Conservation (phyloP, 1,139 yeast genomes). For the Zygosaccharomyces sapae region DNA sequence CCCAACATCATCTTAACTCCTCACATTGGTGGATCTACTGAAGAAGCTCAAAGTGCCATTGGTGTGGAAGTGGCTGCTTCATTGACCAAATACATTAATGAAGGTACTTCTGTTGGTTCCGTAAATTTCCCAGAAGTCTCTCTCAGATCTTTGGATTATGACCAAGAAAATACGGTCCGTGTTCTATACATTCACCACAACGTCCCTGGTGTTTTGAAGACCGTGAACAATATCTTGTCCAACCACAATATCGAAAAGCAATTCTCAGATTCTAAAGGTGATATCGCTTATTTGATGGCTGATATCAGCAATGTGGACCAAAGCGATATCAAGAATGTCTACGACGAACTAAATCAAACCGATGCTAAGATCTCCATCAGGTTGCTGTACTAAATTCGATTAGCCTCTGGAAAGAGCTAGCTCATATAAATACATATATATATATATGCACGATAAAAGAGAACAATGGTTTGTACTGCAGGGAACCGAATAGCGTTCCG, state of each 20-base stretch:
- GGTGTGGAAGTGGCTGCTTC: constrained; percentile 92
- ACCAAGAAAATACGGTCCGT: constrained; percentile 84
- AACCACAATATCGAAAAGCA: constrained; percentile 97
- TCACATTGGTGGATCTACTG: constrained; percentile 98
- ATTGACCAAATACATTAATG: constrained; percentile 86
- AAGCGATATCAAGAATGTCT: constrained; percentile 76
- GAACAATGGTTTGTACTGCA: too few species aligned
- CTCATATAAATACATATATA: background rate
- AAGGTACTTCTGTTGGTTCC: constrained; percentile 93
- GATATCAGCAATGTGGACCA: constrained; percentile 85
- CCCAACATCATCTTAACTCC: constrained; percentile 93
- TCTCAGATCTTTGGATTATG: constrained; percentile 81
- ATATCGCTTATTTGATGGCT: constrained; percentile 96
- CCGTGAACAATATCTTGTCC: constrained; percentile 92
- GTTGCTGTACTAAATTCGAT: constrained; percentile 61
- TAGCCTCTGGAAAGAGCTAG: background rate
- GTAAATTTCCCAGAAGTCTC: constrained; percentile 99
- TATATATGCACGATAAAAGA: background rate
- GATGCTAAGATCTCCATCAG: constrained; percentile 91
- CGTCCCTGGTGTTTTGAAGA: constrained; percentile 97
- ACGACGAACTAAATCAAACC: constrained; percentile 84
- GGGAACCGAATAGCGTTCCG: too few species aligned
- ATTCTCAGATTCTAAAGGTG: constrained; percentile 93
- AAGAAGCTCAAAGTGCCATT: constrained; percentile 97
- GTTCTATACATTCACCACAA: constrained; percentile 94